A percentile compares a stretch with the other conserved stretches of the same genome.
phyloP scores from a whole-genome alignment of 768 basidiomycete species.

The Cystobasidium tubakii region DNA sequence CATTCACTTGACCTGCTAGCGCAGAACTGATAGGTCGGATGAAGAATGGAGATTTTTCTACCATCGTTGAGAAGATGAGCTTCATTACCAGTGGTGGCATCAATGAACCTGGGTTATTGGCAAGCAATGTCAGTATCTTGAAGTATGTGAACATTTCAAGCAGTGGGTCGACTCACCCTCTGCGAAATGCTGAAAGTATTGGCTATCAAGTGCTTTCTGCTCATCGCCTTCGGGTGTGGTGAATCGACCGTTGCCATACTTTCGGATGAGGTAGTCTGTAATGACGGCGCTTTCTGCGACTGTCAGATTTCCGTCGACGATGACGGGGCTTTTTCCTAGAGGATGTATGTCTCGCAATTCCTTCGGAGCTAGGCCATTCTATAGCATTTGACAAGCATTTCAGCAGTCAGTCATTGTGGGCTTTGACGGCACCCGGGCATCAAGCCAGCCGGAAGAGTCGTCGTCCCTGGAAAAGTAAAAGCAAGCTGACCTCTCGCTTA shows the following conservation, averaged over 20 bases:
- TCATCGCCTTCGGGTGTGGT: slow-evolving; percentile 33
- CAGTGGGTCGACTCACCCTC: slow-evolving; percentile 48
- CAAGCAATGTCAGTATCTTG: background rate
- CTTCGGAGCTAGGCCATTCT: slow-evolving; percentile 49
- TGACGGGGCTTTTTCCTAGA: slow-evolving; percentile 55
- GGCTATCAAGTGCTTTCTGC: slow-evolving; percentile 2
- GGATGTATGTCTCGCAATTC: slow-evolving; percentile 52
- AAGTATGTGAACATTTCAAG: background rate
- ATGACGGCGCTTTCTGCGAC: slow-evolving; percentile 49
- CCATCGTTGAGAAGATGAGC: slow-evolving; percentile 49
- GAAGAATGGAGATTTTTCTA: slow-evolving; percentile 50
- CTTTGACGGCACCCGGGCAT: background rate
- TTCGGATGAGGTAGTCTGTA: slow-evolving; percentile 54
- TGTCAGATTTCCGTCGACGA: slow-evolving; percentile 54
- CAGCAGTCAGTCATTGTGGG: background rate
- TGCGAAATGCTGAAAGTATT: slow-evolving; percentile 51
- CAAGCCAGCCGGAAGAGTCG: background rate
- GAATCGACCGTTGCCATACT: slow-evolving; percentile 49
- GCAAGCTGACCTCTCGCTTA: background rate
- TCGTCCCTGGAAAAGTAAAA: slow-evolving; percentile 15
- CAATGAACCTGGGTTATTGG: slow-evolving; percentile 45
- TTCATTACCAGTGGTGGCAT: slow-evolving; percentile 52
- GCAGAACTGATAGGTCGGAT: slow-evolving; percentile 47
- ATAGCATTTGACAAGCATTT: slow-evolving; percentile 39
- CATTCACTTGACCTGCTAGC: slow-evolving; percentile 32